phyloP scores from a whole-genome alignment of 768 basidiomycete genomes.

The Suillus occidentalis region DNA sequence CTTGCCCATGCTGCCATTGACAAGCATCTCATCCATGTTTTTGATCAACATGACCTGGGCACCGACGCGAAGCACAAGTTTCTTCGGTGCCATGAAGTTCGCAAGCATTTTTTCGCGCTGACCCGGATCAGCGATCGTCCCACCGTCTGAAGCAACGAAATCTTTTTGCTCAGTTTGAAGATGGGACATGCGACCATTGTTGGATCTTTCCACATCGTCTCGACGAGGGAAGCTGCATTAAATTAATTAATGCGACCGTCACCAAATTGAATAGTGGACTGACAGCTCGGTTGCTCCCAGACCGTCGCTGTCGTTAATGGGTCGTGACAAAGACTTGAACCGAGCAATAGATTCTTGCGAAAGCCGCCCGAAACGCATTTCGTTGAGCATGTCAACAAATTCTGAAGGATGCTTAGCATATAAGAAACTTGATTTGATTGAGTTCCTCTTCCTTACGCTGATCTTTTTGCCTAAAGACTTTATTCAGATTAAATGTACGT shows the following conservation, averaged over 20 bases:
- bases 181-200: constrained; percentile 61
- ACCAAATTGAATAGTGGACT: constrained; percentile 22
- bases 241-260: constrained; percentile 1
- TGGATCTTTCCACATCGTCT: constrained; percentile 89
- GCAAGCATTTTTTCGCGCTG: constrained; percentile 77
- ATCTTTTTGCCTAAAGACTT: constrained; percentile 94
- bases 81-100: constrained; percentile 87
- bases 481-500: constrained; percentile 87
- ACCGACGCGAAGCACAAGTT: constrained; percentile 68
- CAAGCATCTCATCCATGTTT: constrained; percentile 86
- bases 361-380: constrained; percentile 91
- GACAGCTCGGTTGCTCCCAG: constrained; percentile 91
- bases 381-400: constrained; percentile 96
- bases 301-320: constrained; percentile 76
- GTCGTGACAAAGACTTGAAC: constrained; percentile 70
- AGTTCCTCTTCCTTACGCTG: constrained; percentile 53
- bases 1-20: constrained; percentile 93
- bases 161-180: constrained; percentile 53
- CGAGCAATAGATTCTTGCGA: constrained; percentile 60
- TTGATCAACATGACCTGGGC: constrained; percentile 97
- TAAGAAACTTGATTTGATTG: constrained; percentile 1
- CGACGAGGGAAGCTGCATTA: constrained; percentile 81
- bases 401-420: constrained; percentile 42
- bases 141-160: constrained; percentile 66
- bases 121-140: constrained; percentile 47